Evolutionary conservation across 163 green algal species (phyloP), one percentile per base, ranked within the genome.

Genomic region (Coccomyxa subellipsoidea): DNA sequence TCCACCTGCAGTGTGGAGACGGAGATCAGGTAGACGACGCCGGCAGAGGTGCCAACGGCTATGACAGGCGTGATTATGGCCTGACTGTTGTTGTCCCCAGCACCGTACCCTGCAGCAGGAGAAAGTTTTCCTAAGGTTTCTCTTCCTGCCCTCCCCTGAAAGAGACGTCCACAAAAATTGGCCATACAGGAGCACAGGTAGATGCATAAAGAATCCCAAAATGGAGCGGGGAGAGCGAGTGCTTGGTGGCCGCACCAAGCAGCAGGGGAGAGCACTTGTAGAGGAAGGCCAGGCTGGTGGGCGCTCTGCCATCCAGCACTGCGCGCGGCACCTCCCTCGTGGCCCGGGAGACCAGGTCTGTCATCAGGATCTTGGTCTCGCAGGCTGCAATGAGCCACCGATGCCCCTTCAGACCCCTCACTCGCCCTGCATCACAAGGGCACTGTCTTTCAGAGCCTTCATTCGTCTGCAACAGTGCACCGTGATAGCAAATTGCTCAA

Each of bases 301-400:
- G 87, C 2, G 79, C 82, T 76, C 92, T 93, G 78, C 82, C 83
- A 54, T 96, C 93, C 54, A 94, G 84, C n/a, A 84, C 75, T 2
- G 87, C 77, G 35, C 87, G 79, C 2, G 91, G 81, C 69, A 94
- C 76, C 76, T 97, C 93, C 0, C 86, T 79, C 0, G 84, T 80
- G 3, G 85, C 82, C 7, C 83, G 78, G 12, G 76, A 89, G n/a
- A 86, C 81, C 40, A 96, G 84, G 83, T 96, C 91, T 36, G 92
- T 84, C 84, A 96, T 77, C 36, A 95, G 70, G 31, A 96, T 66
- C 87, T 96, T 96, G 84, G 83, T 88, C 81, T 97, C 93, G 73
- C 91, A 94, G 1, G 92, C 92, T 0, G 93, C 77, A 34, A 95
- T 85, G 59, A 97, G 85, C 89, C 89, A 93, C 4, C 89, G 81